Conservation (phyloP, 768 basidiomycete species). For the Tylopilus cervinicoccineus region DNA sequence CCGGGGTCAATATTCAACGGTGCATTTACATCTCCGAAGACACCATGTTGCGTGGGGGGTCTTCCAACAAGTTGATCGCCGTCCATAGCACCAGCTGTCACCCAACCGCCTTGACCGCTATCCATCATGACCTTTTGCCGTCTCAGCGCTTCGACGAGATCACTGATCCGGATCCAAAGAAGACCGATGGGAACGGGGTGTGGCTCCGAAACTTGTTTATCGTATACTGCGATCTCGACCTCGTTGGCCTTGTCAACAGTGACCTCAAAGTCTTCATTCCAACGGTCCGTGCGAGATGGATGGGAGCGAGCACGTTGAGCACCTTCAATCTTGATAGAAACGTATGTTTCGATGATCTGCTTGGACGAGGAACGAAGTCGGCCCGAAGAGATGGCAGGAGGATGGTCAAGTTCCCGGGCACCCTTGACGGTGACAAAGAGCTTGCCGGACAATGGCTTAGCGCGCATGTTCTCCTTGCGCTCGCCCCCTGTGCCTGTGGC, state of each 20-base stretch:
- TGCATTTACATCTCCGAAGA: conserved; percentile 42
- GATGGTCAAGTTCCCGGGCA: conserved; percentile 94
- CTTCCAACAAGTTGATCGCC: conserved; percentile 48
- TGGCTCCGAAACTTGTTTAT: conserved; percentile 78
- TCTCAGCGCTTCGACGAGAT: conserved; percentile 89
- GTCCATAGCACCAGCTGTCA: conserved; percentile 88
- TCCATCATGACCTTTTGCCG: conserved; percentile 90
- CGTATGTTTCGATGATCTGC: conserved; percentile 74
- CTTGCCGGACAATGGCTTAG: conserved; percentile 92
- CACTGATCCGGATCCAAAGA: conserved; percentile 91
- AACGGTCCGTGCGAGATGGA: conserved; percentile 89
- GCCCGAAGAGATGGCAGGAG: conserved; percentile 61
- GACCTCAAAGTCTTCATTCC: conserved; percentile 98
- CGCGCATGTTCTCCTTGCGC: conserved; percentile 86
- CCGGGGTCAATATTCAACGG: conserved; percentile 38
- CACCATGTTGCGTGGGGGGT: conserved; percentile 47
- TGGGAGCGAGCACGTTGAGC: conserved; percentile 90
- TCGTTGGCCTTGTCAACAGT: conserved; percentile 97
- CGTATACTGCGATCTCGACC: conserved; percentile 93
- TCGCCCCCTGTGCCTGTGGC: conserved; percentile 66
- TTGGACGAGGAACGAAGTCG: conserved; percentile 77
- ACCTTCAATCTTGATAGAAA: conserved; percentile 95
- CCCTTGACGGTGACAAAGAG: conserved; percentile 84
- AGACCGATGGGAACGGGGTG: conserved; percentile 89
- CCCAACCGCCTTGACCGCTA: conserved; percentile 87